Evolutionary conservation across 768 basidiomycete species (phyloP).

Genomic region (Russula ochroleuca): DNA sequence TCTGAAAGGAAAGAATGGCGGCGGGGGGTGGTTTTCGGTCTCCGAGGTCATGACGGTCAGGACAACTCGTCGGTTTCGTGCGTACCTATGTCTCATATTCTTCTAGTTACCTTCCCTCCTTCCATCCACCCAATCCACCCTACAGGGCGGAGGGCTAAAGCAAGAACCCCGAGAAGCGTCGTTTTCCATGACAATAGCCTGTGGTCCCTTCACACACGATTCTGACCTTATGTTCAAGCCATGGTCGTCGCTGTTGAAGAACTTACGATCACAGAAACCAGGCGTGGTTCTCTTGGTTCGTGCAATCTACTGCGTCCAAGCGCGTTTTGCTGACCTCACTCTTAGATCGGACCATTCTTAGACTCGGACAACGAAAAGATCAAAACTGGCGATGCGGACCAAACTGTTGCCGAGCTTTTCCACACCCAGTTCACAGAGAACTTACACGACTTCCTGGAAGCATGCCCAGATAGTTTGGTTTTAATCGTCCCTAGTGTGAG

Average conservation of each 20-base stretch:
- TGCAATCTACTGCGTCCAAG: neutral
- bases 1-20: slow-evolving; percentile 84
- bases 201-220: slow-evolving; percentile 85
- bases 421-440: slow-evolving; percentile 53
- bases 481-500: slow-evolving; percentile 78
- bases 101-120: slow-evolving; percentile 60
- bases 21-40: slow-evolving; percentile 81
- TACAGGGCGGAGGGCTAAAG: slow-evolving; percentile 35
- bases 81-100: slow-evolving; percentile 1
- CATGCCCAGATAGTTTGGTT: slow-evolving; percentile 64
- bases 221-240: slow-evolving; percentile 71
- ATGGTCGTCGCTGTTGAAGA: slow-evolving; percentile 58
- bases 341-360: slow-evolving; percentile 87
- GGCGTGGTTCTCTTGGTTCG: slow-evolving; percentile 73
- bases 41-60: slow-evolving; percentile 77
- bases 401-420: slow-evolving; percentile 65
- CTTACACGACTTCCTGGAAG: slow-evolving; percentile 52
- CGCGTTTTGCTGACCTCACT: slow-evolving; percentile 1
- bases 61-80: slow-evolving; percentile 13
- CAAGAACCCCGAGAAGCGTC: slow-evolving; percentile 42
- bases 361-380: slow-evolving; percentile 72
- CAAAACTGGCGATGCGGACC: slow-evolving; percentile 67
- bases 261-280: slow-evolving; percentile 62
- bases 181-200: slow-evolving; percentile 66
- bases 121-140: slow-evolving; percentile 38